Base-by-base conservation (phyloP, 2,329 filamentous ascomycete species). In the Paraphaeosphaeria minitans region DNA sequence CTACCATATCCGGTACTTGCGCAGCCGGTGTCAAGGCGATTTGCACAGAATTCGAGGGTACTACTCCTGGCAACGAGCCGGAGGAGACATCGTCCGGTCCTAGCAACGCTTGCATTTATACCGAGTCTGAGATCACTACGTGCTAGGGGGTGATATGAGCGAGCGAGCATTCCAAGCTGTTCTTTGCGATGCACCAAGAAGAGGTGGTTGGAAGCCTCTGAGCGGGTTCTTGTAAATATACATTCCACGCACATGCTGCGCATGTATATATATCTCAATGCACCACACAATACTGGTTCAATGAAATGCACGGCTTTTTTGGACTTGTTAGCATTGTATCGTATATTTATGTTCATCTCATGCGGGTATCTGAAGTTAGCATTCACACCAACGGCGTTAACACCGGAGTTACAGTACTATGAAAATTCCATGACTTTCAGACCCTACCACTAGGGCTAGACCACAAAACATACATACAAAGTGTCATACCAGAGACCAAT, bases 1-100 rank as follows among this genome's bases (percentile, higher is more conserved):
- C 79, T 59, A 77, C 68, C 29, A 70, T 75, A 58, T 63, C 57
- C 6, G 64, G 65, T 47, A 65, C 66, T 12, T 70, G 66, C 55
- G 55, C 66, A 47, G 67, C 60, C 4, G 55, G 48, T 43, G 64
- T 65, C 12, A 59, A 66, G 13, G 42, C 41, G 0, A 64, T 70
- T 49, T 70, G 68, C 54, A 41, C 57, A 41, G 68, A 69, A 53
- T 69, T 69, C 51, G 53, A 70, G 51, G 66, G 66, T 24, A 67
- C 61, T 10, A 58, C 58, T 6, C 60, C 61, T 0, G 66, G 65
- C 21, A 61, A 64, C 22, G 65, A 69, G 62, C 65, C 65, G 1
- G 49, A 51, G 48, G 19, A 62, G 54, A 53, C 65, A 39, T 45
- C 57, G n/a, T 35, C 29, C 7, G 65, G 66, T 4, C 62, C 63